Base-by-base conservation (phyloP, 352 stramenopile species). In the Globisporangium irregulare region DNA sequence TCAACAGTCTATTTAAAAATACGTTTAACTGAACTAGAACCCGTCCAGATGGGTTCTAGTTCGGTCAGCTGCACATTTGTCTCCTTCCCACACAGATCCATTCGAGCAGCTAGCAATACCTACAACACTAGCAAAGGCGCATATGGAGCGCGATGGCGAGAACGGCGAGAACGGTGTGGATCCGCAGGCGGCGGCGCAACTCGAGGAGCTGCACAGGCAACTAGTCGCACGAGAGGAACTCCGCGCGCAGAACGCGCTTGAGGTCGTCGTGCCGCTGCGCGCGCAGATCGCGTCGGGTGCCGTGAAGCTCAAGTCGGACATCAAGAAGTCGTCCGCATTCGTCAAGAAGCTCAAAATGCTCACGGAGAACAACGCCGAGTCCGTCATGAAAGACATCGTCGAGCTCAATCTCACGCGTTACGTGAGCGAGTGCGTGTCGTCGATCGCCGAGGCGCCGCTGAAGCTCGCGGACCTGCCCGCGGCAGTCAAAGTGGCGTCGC, bases 321-420 rank as follows among this genome's bases (percentile, higher is more conserved):
- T 99, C 62, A 99, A 99, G 79, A 98, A 98, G 75, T 98, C 92
- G 62, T 99, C 95, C 36, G 94, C 96, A 41, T 99, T 99, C 81
- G 97, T 99, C 25, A 99, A 99, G 74, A 98, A 98, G 73, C 90
- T 99, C 64, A 89, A 89, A 62, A 69, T 85, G 67, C 79, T 97
- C 46, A 85, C 73, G 25, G 92, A 98, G 64, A 68, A 72, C 66
- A 86, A 81, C 56, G 79, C 84, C 53, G 79, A 90, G 36, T 74
- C 84, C n/a, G 68, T 98, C 34, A 64, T 89, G n/a, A 91, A 90
- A 41, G 92, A 98, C 67, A 82, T 93, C 0, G 68, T 71, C 15
- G 95, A 97, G 63, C 77, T 98, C 43, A 99, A 99, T 77, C 81
- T 99, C 50, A 97, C 83, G 55, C 83, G 95, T 14, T 99, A 98